These are phyloP conservation scores for Microdochium bolleyi DNA, from an alignment of 2,329 filamentous ascomycete species.

Conservation along the genomic window DNA sequence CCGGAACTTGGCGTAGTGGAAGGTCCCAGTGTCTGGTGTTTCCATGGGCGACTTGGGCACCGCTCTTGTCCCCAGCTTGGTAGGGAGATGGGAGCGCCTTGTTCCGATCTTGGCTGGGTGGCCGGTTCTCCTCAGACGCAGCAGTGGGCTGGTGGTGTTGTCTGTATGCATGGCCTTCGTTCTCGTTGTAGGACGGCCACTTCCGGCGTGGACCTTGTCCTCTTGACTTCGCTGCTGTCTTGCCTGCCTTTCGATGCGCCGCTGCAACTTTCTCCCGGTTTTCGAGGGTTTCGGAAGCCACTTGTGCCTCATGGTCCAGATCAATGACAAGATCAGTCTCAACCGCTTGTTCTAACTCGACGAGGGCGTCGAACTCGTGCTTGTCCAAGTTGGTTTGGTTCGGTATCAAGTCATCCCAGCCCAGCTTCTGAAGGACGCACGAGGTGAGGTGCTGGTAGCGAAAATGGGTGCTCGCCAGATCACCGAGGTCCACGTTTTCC, in stretches of 20 bases:
- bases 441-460: conserved; percentile 63
- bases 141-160: not conserved
- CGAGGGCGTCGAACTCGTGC: conserved; percentile 14
- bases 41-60: not conserved
- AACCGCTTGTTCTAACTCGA: conserved; percentile 14
- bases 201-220: not conserved
- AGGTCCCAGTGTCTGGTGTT: not conserved
- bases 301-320: not conserved
- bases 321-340: conserved; percentile 4
- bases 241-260: not conserved
- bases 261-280: not conserved
- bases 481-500: conserved; percentile 61
- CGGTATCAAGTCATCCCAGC: conserved; percentile 58
- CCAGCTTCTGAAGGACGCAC: conserved; percentile 56
- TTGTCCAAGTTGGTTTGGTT: conserved; percentile 21
- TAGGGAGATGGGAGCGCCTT: not conserved
- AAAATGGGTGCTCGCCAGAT: conserved; percentile 60
- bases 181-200: not conserved
- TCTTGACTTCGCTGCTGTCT: not conserved
- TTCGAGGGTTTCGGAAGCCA: not conserved
- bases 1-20: no score
- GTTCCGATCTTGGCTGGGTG: not conserved
- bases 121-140: not conserved
- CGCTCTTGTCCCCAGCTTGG: not conserved
- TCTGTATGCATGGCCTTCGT: not conserved